These are phyloP conservation scores for Pseudonitzschia delicatissima DNA, from an alignment of 108 stramenopile genomes.

Conservation along the genomic window DNA sequence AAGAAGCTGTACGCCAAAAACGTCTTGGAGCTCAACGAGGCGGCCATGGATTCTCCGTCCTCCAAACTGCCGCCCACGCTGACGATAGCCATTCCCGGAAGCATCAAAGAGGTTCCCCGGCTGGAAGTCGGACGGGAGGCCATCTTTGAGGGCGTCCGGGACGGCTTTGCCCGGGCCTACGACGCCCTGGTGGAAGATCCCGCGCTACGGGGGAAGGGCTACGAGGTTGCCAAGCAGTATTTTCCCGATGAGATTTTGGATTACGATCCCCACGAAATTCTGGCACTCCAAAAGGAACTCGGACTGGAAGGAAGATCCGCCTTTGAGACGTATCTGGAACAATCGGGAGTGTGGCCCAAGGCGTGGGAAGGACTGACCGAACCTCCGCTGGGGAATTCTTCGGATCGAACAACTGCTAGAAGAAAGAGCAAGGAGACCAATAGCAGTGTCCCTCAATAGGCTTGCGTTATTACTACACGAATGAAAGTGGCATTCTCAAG, in stretches of 20 bases:
- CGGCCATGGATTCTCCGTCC: conserved; percentile 19
- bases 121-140: conserved; percentile 75
- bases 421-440: background rate
- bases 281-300: background rate
- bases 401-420: background rate
- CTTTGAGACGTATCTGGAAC: conserved; percentile 18
- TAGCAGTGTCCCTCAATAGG: background rate
- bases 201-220: conserved; percentile 63
- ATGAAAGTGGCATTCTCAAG: no score
- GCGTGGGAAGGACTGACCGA: conserved; percentile 10
- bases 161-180: conserved; percentile 88
- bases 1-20: conserved; percentile 85
- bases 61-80: conserved; percentile 21
- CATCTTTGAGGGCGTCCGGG: conserved; percentile 84
- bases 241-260: conserved; percentile 88
- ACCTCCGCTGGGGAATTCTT: conserved; percentile 3
- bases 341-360: conserved; percentile 13
- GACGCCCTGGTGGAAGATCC: conserved; percentile 88
- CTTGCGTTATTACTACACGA: no score
- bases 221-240: conserved; percentile 51
- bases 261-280: conserved; percentile 56
- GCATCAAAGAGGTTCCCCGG: conserved; percentile 70
- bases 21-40: conserved; percentile 80
- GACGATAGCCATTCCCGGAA: conserved; percentile 83
- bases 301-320: conserved; percentile 7